These are phyloP conservation scores for Candolleomyces aberdarensis DNA, from an alignment of 768 basidiomycete species.

Conservation along the genomic window DNA sequence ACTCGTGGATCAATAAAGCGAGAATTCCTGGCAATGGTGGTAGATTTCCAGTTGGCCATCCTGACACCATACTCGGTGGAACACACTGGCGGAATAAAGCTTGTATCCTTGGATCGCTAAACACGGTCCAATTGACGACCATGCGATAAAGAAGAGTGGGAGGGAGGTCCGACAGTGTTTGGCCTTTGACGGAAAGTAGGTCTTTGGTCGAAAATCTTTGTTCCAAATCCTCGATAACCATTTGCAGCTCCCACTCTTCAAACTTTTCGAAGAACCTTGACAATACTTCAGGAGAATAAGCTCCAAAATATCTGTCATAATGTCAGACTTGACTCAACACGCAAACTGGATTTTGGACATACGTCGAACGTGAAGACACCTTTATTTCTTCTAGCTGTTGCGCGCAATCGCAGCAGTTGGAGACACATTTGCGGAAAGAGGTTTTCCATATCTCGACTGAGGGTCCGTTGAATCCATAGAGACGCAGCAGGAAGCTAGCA, in stretches of 20 bases:
- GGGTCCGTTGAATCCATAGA: conserved; percentile 71
- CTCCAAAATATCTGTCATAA: conserved; percentile 64
- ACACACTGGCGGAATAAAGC: conserved; percentile 33
- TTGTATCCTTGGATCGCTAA: conserved; percentile 48
- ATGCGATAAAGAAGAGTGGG: conserved; percentile 59
- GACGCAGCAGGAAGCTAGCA: conserved; percentile 77
- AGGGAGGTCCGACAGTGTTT: conserved; percentile 39
- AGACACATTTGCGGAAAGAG: conserved; percentile 51
- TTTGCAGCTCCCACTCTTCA: conserved; percentile 60
- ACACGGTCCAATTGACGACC: conserved; percentile 56
- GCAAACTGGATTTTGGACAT: conserved; percentile 29
- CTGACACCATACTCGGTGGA: conserved; percentile 33
- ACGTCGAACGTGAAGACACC: conserved; percentile 65
- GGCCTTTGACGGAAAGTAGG: conserved; percentile 12
- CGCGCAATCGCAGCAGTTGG: conserved; percentile 69
- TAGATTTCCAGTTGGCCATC: conserved; percentile 58
- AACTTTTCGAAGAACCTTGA: conserved; percentile 59
- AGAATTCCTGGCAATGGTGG: conserved; percentile 52
- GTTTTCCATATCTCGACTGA: conserved; percentile 63
- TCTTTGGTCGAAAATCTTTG: conserved; percentile 20
- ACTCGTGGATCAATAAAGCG: conserved; percentile 51
- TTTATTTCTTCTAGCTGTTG: conserved; percentile 64
- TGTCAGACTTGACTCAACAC: conserved; percentile 11
- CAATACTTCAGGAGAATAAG: conserved; percentile 51
- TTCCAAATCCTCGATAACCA: conserved; percentile 48